phyloP scores from a whole-genome alignment of 169 alveolate species.

The Plasmodium malariae region DNA sequence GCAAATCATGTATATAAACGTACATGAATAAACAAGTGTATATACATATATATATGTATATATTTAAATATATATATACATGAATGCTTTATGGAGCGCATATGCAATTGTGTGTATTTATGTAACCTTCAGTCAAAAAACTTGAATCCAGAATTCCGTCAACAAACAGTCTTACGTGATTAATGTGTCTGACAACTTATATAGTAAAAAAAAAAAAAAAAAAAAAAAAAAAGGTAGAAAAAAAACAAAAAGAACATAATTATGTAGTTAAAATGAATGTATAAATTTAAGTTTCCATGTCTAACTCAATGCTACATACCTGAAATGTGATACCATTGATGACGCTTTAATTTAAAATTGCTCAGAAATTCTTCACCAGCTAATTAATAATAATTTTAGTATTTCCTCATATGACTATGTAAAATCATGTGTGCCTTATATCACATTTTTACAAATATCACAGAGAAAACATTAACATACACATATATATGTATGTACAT shows the following conservation, averaged over 20 bases:
- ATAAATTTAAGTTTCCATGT: too few relatives aligned
- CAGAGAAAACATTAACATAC: too few relatives aligned
- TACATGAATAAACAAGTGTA: neutral
- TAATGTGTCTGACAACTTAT: conserved; percentile 67
- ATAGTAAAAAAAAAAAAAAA: conserved; percentile 9
- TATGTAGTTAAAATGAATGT: too few relatives aligned
- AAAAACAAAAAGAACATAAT: too few relatives aligned
- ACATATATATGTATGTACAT: neutral
- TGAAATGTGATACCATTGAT: conserved; percentile 91
- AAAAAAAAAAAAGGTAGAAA: too few relatives aligned
- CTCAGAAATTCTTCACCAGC: conserved; percentile 84
- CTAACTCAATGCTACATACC: conserved; percentile 62
- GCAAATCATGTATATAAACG: neutral
- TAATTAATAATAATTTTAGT: conserved; percentile 32
- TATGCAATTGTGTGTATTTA: neutral
- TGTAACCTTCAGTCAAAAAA: conserved; percentile 68
- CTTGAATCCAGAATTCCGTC: conserved; percentile 70
- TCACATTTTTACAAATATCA: conserved; percentile 5
- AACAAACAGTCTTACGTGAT: conserved; percentile 62
- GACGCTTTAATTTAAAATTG: conserved; percentile 84
- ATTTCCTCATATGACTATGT: conserved; percentile 21
- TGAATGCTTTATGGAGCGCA: neutral
- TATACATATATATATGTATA: neutral
- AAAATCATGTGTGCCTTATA: neutral
- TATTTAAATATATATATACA: neutral